A percentile compares a stretch with the other conserved stretches of the same genome.
Conservation (phyloP, 306 rosid species). For the Begonia fuchsioides region DNA sequence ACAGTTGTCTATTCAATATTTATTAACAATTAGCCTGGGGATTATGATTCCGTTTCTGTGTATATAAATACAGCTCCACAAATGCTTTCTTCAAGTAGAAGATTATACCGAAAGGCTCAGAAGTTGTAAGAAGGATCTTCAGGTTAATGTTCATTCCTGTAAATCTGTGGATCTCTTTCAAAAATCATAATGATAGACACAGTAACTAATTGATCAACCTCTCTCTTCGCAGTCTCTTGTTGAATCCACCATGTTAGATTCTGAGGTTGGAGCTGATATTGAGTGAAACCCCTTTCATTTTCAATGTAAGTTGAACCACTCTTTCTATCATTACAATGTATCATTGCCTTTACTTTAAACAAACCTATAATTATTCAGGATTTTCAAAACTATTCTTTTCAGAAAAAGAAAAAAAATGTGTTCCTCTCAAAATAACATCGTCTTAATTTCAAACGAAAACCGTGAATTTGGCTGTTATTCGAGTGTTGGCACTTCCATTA, state of each 20-base stretch:
- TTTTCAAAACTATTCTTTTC: not conserved
- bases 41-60: constrained; percentile 10
- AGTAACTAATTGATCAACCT: not conserved
- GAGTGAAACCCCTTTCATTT: not conserved
- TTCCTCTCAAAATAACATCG: too few relatives aligned
- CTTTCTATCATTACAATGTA: too few relatives aligned
- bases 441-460: too few relatives aligned
- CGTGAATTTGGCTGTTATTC: too few relatives aligned
- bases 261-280: constrained; percentile 22
- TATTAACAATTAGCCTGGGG: constrained; percentile 1
- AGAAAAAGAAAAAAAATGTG: too few relatives aligned
- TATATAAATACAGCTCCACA: constrained; percentile 48
- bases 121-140: constrained; percentile 63
- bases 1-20: not conserved
- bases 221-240: constrained; percentile 49
- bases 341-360: too few relatives aligned
- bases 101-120: constrained; percentile 46
- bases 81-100: constrained; percentile 41
- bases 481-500: too few relatives aligned
- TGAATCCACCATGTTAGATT: constrained; percentile 30
- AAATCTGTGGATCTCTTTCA: not conserved
- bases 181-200: not conserved
- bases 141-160: constrained; percentile 46
- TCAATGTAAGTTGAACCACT: too few relatives aligned
- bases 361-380: too few relatives aligned